Evolutionary conservation across 768 basidiomycete species (phyloP), one percentile per base, ranked within the genome.

Genomic region (Trametes meyenii): DNA sequence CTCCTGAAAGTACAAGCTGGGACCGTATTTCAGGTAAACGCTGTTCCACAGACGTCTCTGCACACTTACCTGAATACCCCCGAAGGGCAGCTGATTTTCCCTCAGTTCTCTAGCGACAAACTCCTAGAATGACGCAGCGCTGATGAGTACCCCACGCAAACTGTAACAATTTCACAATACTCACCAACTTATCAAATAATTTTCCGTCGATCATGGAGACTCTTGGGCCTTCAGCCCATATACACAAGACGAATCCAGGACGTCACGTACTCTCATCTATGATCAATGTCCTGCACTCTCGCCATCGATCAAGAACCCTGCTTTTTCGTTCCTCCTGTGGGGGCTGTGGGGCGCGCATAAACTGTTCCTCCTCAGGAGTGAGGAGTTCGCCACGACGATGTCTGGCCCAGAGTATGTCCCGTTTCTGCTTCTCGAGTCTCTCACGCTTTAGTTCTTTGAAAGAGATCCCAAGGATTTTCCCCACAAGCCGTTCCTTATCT

Each of bases 171-270:
- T 33, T 33, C 29, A 33, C 73, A 55, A 65, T 63, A 19, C 75
- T 69, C 59, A 88, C 90, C 58, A 96, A 81, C 70, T 91, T 94
- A 72, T 96, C 92, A 64, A 94, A 93, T 2, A 92, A 73, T 10
- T 67, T 67, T 5, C 88, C 92, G 64, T 94, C 91, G 23, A 96
- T 83, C 94, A 96, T 95, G 1, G 94, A 95, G 52, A 96, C 92
- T 95, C 66, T 48, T 16, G 45, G 36, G 26, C 46, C 26, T 26
- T 21, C 24, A 21, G 38, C 49, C 54, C n/a, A 16, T 33, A 12
- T 5, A 14, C 39, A 33, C 19, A 38, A 14, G 19, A 3, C 3
- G 16, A 19, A 35, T 23, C 12, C 42, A 49, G 52, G 12, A 24
- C 17, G 13, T 13, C 1, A 46, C 45, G 65, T 70, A 92, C 94